Percentiles rank a stretch among this genome's conserved stretches.
Conservation (phyloP, 768 basidiomycete species). For the Termitomyces sp. region DNA sequence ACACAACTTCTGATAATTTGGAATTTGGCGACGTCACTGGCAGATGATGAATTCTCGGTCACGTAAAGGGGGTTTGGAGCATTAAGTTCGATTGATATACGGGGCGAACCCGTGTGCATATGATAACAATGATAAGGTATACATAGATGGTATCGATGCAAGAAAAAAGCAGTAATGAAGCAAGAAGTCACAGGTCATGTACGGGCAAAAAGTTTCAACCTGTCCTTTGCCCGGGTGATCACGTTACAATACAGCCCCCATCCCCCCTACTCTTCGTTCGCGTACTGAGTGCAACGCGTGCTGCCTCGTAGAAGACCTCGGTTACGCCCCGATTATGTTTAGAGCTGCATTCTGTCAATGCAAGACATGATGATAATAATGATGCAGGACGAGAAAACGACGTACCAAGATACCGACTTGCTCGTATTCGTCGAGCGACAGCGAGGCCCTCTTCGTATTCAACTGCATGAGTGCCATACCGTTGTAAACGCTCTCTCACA, state of each 20-base stretch:
- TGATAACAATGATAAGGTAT: slow-evolving; percentile 16
- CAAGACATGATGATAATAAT: slow-evolving; percentile 1
- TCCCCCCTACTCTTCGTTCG: slow-evolving; percentile 64
- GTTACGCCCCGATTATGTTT: slow-evolving; percentile 94
- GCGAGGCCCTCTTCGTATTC: slow-evolving; percentile 92
- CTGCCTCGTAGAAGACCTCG: slow-evolving; percentile 92
- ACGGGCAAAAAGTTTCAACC: neutral
- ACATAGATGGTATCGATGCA: slow-evolving; percentile 22
- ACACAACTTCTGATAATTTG: neutral
- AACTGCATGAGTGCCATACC: slow-evolving; percentile 69
- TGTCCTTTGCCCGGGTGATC: slow-evolving; percentile 20
- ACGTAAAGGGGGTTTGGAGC: neutral
- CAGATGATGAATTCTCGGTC: neutral
- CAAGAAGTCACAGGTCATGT: neutral
- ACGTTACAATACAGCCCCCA: slow-evolving; percentile 60
- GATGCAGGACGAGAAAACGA: slow-evolving; percentile 12
- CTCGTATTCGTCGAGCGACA: slow-evolving; percentile 87
- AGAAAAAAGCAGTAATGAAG: slow-evolving; percentile 1
- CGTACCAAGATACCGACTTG: slow-evolving; percentile 88
- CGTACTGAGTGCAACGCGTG: slow-evolving; percentile 77
- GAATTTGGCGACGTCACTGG: too few species aligned
- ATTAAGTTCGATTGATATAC: neutral
- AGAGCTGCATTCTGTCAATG: slow-evolving; percentile 97
- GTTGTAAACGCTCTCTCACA: slow-evolving; percentile 69
- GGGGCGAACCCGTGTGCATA: neutral